phyloP scores from a whole-genome alignment of 306 rosid genomes.

The Citrullus amarus region DNA sequence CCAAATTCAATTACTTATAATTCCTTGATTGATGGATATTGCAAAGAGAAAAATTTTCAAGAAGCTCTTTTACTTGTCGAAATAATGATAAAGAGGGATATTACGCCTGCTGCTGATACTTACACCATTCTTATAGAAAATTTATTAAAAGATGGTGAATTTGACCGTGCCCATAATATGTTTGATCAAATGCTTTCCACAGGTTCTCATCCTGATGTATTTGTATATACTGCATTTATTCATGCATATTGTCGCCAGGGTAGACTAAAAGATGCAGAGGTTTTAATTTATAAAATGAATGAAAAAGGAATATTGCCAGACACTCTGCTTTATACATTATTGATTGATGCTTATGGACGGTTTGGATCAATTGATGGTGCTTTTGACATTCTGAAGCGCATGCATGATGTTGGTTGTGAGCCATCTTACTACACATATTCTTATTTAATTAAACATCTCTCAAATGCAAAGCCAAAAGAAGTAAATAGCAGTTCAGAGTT shows the following conservation, averaged over 20 bases:
- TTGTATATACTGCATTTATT: slow-evolving; percentile 58
- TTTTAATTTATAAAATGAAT: slow-evolving; percentile 40
- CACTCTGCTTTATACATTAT: slow-evolving; percentile 33
- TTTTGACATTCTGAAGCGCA: slow-evolving; percentile 55
- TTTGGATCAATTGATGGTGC: slow-evolving; percentile 48
- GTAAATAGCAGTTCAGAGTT: slow-evolving; percentile 11
- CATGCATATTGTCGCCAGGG: slow-evolving; percentile 64
- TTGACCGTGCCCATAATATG: slow-evolving; percentile 33
- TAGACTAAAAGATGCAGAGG: slow-evolving; percentile 60
- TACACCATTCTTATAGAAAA: slow-evolving; percentile 49
- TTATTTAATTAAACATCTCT: slow-evolving; percentile 52
- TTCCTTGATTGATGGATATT: slow-evolving; percentile 60
- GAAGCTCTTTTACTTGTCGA: slow-evolving; percentile 48
- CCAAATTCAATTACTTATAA: slow-evolving; percentile 54
- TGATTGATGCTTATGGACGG: slow-evolving; percentile 50
- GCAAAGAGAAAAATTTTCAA: slow-evolving; percentile 39
- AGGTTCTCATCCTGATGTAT: slow-evolving; percentile 53
- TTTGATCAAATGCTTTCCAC: slow-evolving; percentile 40
- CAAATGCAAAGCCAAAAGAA: slow-evolving; percentile 19
- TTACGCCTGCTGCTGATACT: slow-evolving; percentile 45
- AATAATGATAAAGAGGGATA: slow-evolving; percentile 36
- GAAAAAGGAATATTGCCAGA: slow-evolving; percentile 50
- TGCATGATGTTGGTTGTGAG: slow-evolving; percentile 51
- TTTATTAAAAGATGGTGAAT: slow-evolving; percentile 42
- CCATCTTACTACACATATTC: slow-evolving; percentile 52